Evolutionary conservation across 768 basidiomycete species (phyloP).

Genomic region (Tricholoma saponaceum): DNA sequence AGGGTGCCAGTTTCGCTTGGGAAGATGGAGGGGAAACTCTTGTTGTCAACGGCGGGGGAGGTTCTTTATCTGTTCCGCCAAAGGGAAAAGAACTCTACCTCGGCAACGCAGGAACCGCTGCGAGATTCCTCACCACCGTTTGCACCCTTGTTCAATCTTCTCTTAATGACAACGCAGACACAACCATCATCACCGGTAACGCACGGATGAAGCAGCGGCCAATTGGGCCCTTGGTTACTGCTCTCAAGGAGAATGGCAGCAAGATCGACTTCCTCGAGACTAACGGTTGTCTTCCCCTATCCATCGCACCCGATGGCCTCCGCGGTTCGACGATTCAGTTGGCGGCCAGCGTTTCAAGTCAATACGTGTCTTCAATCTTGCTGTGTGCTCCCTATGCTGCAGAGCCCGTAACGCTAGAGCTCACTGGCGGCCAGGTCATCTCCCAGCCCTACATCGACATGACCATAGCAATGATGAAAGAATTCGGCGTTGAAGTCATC

Average conservation of each 20-base stretch:
- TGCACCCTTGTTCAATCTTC: constrained; percentile 76
- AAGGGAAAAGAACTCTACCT: constrained; percentile 90
- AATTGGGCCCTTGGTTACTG: constrained; percentile 91
- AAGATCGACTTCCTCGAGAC: constrained; percentile 74
- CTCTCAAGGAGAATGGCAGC: constrained; percentile 78
- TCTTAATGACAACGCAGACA: constrained; percentile 32
- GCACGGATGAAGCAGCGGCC: constrained; percentile 99
- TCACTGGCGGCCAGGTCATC: constrained; percentile 93
- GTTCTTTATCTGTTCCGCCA: constrained; percentile 70
- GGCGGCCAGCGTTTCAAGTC: constrained; percentile 92
- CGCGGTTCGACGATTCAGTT: constrained; percentile 80
- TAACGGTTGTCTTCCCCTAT: constrained; percentile 82
- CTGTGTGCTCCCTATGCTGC: constrained; percentile 93
- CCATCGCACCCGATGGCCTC: constrained; percentile 80
- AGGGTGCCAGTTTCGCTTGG: constrained; percentile 94
- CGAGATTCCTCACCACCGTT: constrained; percentile 95
- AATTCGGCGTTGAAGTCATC: constrained; percentile 78
- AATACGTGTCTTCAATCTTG: constrained; percentile 97
- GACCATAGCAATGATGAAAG: constrained; percentile 97
- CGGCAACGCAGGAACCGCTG: constrained; percentile 96
- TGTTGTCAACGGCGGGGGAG: constrained; percentile 84
- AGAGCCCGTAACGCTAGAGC: constrained; percentile 80
- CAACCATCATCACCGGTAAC: constrained; percentile 91
- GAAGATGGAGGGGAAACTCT: constrained; percentile 96
- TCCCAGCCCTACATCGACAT: constrained; percentile 99